A percentile compares a stretch with the other conserved stretches of the same genome.
Conservation (phyloP, 495 filamentous ascomycete genomes). For the Neurospora discreta region DNA sequence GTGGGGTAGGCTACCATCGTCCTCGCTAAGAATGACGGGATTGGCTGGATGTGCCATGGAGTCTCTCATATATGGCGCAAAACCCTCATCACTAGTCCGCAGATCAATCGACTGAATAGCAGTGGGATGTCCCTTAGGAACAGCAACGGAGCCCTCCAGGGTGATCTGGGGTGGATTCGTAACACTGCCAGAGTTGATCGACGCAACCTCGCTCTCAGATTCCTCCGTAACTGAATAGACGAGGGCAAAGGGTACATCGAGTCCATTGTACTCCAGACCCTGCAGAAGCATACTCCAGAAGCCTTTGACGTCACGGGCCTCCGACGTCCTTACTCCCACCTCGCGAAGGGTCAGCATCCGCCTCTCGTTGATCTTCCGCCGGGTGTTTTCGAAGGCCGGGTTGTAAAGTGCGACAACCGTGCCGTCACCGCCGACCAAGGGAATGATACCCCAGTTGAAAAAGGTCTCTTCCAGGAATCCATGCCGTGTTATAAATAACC, state of each 20-base stretch:
- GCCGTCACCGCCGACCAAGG: slow-evolving; percentile 51
- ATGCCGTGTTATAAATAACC: slow-evolving; percentile 49
- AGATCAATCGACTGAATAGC: slow-evolving; percentile 46
- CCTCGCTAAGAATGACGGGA: slow-evolving; percentile 46
- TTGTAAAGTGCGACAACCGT: slow-evolving; percentile 56
- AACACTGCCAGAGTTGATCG: slow-evolving; percentile 48
- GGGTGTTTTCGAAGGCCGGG: slow-evolving; percentile 57
- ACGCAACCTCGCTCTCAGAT: slow-evolving; percentile 47
- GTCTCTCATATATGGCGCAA: slow-evolving; percentile 54
- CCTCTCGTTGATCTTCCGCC: slow-evolving; percentile 51
- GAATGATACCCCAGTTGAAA: slow-evolving; percentile 59
- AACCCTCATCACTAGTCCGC: slow-evolving; percentile 48
- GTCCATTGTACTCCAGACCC: slow-evolving; percentile 49
- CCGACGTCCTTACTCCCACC: slow-evolving; percentile 55
- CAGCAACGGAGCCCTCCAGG: slow-evolving; percentile 52
- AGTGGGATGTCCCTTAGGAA: slow-evolving; percentile 46
- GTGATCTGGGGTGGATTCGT: slow-evolving; percentile 41
- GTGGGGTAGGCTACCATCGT: slow-evolving; percentile 45
- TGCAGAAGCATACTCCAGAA: slow-evolving; percentile 50
- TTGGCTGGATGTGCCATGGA: slow-evolving; percentile 46
- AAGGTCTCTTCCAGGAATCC: slow-evolving; percentile 57
- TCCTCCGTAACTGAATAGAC: slow-evolving; percentile 53
- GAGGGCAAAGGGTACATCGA: slow-evolving; percentile 52
- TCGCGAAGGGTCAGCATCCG: slow-evolving; percentile 58
- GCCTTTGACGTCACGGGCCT: slow-evolving; percentile 51